A percentile compares a stretch with the other conserved stretches of the same genome.
These are phyloP conservation scores for Gnetum montanum DNA, from an alignment of 75 land plant species.

Conservation along the genomic window DNA sequence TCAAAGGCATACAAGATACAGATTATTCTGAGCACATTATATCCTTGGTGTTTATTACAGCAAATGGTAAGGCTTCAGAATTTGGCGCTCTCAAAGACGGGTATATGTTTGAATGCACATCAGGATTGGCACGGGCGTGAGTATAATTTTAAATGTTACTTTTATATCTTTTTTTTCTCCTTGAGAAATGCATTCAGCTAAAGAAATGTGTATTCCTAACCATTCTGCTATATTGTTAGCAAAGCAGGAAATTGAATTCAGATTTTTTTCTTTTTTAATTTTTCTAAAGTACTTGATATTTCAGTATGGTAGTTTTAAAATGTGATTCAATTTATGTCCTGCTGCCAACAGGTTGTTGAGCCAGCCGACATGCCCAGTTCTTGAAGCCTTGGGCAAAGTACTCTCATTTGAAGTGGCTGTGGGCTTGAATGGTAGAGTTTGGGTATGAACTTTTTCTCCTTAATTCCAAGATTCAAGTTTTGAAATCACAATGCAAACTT, in stretches of 20 bases:
- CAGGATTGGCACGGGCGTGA: slow-evolving; percentile 76
- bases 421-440: slow-evolving; percentile 91
- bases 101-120: slow-evolving; percentile 81
- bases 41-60: slow-evolving; percentile 22
- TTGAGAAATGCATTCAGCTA: too few relatives aligned
- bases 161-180: background rate
- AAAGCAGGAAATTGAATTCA: too few relatives aligned
- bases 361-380: slow-evolving; percentile 81
- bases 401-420: slow-evolving; percentile 86
- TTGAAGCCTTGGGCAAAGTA: slow-evolving; percentile 83
- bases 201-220: too few relatives aligned
- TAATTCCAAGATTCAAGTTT: background rate
- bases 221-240: too few relatives aligned
- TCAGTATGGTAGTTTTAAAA: too few relatives aligned
- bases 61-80: slow-evolving; percentile 77
- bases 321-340: background rate
- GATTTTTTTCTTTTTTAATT: too few relatives aligned
- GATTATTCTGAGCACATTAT: background rate
- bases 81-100: slow-evolving; percentile 86
- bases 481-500: too few relatives aligned
- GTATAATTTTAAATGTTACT: too few relatives aligned
- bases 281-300: too few relatives aligned
- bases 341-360: slow-evolving; percentile 51
- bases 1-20: too few relatives aligned
- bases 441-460: slow-evolving; percentile 54